Evolutionary conservation across 73 alveolate species (phyloP), one percentile per base, ranked within the genome.

Genomic region (Tetrahymena malaccensis): DNA sequence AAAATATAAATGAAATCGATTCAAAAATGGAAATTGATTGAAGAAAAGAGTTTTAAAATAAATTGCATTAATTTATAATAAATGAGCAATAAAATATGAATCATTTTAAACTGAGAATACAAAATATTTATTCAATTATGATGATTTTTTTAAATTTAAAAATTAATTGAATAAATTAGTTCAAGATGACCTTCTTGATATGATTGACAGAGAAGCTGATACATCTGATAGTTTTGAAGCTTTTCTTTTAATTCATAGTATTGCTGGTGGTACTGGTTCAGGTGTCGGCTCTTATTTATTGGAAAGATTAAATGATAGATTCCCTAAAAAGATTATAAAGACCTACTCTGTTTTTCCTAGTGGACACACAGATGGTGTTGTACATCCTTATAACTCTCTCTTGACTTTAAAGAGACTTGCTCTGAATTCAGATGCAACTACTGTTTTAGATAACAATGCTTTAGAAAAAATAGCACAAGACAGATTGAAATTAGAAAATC

Each of bases 201-300:
- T 99, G 99, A 98, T 99, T 34, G 99, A 99, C 96, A 98, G 99
- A 94, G 99, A 99, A 95, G 99, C 99, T 0, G 99, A 99, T 96
- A 99, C 99, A 31, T 97, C 99, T 57, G 99, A 99, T 97, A 96
- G 99, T 58, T 96, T 96, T 55, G 99, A 98, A 97, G 99, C 99
- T 27, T 98, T 98, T 94, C 96, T 99, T 84, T 94, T 98, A 98
- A 94, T 98, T 55, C 99, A 98, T 94, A 97, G 99, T 15, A 98
- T 98, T 43, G 99, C 99, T 25, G 99, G 99, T 40, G 99, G 99
- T 94, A 99, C 99, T 40, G 99, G 99, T 16, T 97, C 99, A 19
- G 99, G 99, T 19, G 96, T 99, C 94, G 99, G 99, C 33, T 98
- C 99, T 84, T 99, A 99, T 96, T 93, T 99, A 43, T 96, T 99